Evolutionary conservation across 768 basidiomycete genomes (phyloP).

Genomic region (Asterophora parasitica): DNA sequence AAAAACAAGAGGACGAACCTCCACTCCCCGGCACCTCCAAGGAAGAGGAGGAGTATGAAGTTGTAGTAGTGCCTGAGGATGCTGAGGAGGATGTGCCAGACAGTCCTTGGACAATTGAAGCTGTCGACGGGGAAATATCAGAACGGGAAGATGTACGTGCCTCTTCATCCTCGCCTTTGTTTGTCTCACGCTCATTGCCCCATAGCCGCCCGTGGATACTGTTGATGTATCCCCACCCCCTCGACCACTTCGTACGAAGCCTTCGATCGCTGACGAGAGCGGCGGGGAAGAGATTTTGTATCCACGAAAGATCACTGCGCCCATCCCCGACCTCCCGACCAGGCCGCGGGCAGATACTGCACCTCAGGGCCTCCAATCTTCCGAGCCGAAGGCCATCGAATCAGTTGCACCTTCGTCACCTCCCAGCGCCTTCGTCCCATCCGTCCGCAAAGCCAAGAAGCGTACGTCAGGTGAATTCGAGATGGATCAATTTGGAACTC

Average conservation of each 20-base stretch:
- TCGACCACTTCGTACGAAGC: slow-evolving; percentile 51
- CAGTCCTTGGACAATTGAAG: slow-evolving; percentile 88
- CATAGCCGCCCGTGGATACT: slow-evolving; percentile 34
- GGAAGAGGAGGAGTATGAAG: slow-evolving; percentile 40
- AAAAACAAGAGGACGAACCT: slow-evolving; percentile 32
- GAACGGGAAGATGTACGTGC: slow-evolving; percentile 61
- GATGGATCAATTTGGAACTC: slow-evolving; percentile 61
- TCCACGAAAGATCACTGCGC: slow-evolving; percentile 51
- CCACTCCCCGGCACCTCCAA: slow-evolving; percentile 21
- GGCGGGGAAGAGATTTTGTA: slow-evolving; percentile 90
- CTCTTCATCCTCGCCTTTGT: slow-evolving; percentile 4
- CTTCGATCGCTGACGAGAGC: slow-evolving; percentile 77
- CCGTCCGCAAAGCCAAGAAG: slow-evolving; percentile 58
- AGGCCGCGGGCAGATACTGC: slow-evolving; percentile 26
- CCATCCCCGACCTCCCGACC: slow-evolving; percentile 25
- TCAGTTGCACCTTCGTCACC: slow-evolving; percentile 40
- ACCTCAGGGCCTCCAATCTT: slow-evolving; percentile 18
- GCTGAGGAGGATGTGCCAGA: slow-evolving; percentile 57
- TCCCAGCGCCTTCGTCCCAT: slow-evolving; percentile 58
- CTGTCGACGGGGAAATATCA: slow-evolving; percentile 73
- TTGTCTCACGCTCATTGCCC: slow-evolving; percentile 2
- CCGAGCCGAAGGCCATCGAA: slow-evolving; percentile 28
- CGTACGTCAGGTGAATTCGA: slow-evolving; percentile 82
- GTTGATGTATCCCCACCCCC: slow-evolving; percentile 28
- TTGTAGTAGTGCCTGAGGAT: slow-evolving; percentile 33